A percentile compares a stretch with the other conserved stretches of the same genome.
Conservation (phyloP, 164 flowering plant genomes). For the Tinospora cordifolia region DNA sequence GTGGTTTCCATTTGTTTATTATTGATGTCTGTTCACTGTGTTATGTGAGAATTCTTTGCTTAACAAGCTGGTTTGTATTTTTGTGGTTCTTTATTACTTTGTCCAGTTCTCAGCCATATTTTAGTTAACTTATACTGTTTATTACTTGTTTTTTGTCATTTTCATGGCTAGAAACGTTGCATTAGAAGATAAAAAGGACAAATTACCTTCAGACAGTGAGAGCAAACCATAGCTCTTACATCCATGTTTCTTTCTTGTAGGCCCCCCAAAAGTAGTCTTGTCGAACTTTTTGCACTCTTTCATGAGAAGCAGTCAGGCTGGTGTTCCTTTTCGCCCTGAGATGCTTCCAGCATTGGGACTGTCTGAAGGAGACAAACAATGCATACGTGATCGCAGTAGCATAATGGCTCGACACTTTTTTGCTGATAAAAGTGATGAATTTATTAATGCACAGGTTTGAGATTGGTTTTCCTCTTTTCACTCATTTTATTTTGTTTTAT, state of each 20-base stretch:
- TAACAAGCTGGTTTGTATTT: neutral
- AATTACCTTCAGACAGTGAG: neutral
- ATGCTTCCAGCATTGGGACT: slow-evolving; percentile 71
- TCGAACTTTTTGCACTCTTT: slow-evolving; percentile 83
- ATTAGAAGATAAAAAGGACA: neutral
- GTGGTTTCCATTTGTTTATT: neutral
- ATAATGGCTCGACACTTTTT: slow-evolving; percentile 94
- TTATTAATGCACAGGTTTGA: slow-evolving; percentile 74
- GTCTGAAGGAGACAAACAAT: slow-evolving; percentile 80
- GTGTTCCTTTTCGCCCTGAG: slow-evolving; percentile 64
- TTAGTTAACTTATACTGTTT: neutral
- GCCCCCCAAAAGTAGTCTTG: slow-evolving; percentile 81
- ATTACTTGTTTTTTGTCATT: neutral
- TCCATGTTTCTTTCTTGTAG: slow-evolving; percentile 31
- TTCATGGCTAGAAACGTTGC: neutral
- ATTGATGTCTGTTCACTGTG: neutral
- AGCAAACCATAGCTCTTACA: neutral
- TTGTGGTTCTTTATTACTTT: neutral
- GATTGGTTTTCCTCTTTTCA: neutral
- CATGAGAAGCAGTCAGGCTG: slow-evolving; percentile 69
- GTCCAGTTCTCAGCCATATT: neutral
- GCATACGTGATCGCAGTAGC: slow-evolving; percentile 91
- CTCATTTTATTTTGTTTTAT: neutral
- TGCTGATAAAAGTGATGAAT: slow-evolving; percentile 86
- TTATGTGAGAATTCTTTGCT: neutral